phyloP scores from a whole-genome alignment of 495 filamentous ascomycete genomes.

The Talaromyces thailandensis region DNA sequence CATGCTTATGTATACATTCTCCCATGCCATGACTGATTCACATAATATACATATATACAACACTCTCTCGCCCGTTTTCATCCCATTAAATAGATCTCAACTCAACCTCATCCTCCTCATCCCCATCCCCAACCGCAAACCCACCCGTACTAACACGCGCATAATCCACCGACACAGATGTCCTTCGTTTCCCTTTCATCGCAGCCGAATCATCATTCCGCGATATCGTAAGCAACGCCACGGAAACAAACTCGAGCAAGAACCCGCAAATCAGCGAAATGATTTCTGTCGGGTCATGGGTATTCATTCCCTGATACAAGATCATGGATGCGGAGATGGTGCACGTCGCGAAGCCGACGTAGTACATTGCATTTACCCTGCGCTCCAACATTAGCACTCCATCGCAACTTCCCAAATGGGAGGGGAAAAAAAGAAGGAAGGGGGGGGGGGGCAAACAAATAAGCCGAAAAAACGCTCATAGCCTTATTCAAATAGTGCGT shows the following conservation, averaged over 20 bases:
- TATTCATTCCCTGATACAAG: slow-evolving; percentile 95
- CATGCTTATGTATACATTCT: too few relatives aligned
- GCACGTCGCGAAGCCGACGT: slow-evolving; percentile 95
- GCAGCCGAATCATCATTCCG: slow-evolving; percentile 55
- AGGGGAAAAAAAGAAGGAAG: background rate
- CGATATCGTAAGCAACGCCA: slow-evolving; percentile 92
- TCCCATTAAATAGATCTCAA: background rate
- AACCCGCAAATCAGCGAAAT: slow-evolving; percentile 90
- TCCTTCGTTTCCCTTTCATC: slow-evolving; percentile 38
- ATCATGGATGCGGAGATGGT: slow-evolving; percentile 97
- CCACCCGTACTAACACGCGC: background rate
- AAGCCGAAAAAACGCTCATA: slow-evolving; percentile 89
- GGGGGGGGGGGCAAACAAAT: slow-evolving; percentile 57
- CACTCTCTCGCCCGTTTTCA: background rate
- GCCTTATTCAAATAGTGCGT: slow-evolving; percentile 99
- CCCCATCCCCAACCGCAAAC: background rate
- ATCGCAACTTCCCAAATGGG: background rate
- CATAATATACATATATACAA: background rate
- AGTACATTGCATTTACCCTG: slow-evolving; percentile 97
- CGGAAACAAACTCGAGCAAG: slow-evolving; percentile 91
- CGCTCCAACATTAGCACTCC: slow-evolving; percentile 3
- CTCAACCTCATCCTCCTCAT: background rate
- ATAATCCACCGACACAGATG: background rate
- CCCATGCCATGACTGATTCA: background rate
- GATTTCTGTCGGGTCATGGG: slow-evolving; percentile 83